Percentiles rank a stretch among this genome's conserved stretches.
phyloP scores from a whole-genome alignment of 352 stramenopile species.

The Pythium monospermum region DNA sequence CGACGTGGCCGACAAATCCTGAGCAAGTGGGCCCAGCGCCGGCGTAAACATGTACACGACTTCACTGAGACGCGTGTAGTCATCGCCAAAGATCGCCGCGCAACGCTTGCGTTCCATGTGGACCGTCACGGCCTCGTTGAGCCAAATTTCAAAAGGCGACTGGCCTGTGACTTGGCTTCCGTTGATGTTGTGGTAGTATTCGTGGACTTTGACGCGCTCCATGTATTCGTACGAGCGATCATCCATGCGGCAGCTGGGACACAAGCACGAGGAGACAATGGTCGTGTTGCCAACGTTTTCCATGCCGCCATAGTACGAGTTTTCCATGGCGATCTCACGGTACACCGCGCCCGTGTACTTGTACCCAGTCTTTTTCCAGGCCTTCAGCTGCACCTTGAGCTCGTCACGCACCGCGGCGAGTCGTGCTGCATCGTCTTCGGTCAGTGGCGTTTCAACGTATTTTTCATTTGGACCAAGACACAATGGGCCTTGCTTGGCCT shows the following conservation, averaged over 20 bases:
- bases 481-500: constrained; percentile 55
- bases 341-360: constrained; percentile 81
- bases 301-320: constrained; percentile 81
- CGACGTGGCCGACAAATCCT: constrained; percentile 66
- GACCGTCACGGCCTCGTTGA: constrained; percentile 77
- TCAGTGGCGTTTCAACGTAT: constrained; percentile 41
- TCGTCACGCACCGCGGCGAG: constrained; percentile 44
- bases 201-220: constrained; percentile 79
- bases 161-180: constrained; percentile 74
- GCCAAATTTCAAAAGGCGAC: constrained; percentile 77
- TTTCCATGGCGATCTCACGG: constrained; percentile 80
- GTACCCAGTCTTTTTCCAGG: constrained; percentile 77
- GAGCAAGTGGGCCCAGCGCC: constrained; percentile 57
- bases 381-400: constrained; percentile 56
- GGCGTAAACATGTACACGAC: constrained; percentile 73
- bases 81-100: constrained; percentile 57
- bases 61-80: constrained; percentile 68
- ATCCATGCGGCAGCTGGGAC: constrained; percentile 69
- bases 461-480: constrained; percentile 54
- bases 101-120: constrained; percentile 75
- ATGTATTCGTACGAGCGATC: constrained; percentile 79
- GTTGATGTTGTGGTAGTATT: constrained; percentile 86
- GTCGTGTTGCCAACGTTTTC: constrained; percentile 82
- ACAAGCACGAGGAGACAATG: constrained; percentile 70
- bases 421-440: constrained; percentile 34